Evolutionary conservation across 176 grass and related monocot species (phyloP), one percentile per base, ranked within the genome.

Genomic region (Aechmea fasciata): DNA sequence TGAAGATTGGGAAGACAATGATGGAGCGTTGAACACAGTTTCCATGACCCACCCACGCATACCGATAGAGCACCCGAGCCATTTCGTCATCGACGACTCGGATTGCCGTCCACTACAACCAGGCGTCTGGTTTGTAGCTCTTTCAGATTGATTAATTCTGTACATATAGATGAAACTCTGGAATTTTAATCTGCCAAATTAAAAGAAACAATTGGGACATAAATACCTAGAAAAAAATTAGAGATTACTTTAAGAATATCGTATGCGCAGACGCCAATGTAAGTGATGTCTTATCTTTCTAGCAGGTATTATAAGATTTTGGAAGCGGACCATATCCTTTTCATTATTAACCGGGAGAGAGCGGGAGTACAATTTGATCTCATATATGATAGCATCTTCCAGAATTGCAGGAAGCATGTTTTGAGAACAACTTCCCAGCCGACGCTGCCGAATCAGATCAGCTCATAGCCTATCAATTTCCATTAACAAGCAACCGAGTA

Each of bases 1-100:
- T 64, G 78, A 93, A 77, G 94, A 99, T 71, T 99, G 94, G 90
- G 87, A 93, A 87, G 84, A 93, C 52, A 99, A 99, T 63, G 94
- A 99, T 71, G 94, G 90, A 66, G 94, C 94, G 70, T 79, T 99
- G 57, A 99, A 90, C 70, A 93, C 89, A 48, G 85, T 93, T 63
- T 99, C 94, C 48, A 99, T 93, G 94, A 93, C 94, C 0, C 77
- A 93, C 52, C 94, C 94, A 20, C 79, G 90, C 65, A 74, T 93
- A 69, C 94, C 94, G 5, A 9, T 75, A 47, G 87, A 93, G 72
- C 94, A 99, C 69, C 94, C 90, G 52, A 87, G 87, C 80, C 70
- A 50, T 82, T 57, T 85, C 68, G 73, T 86, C 11, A 65, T 68
- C 25, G 52, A 82, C 17, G 87, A 83, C 28, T 71, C 67, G 1